Evolutionary conservation across 805 yeast genomes (phyloP).

Genomic region (Wickerhamiella australiensis): DNA sequence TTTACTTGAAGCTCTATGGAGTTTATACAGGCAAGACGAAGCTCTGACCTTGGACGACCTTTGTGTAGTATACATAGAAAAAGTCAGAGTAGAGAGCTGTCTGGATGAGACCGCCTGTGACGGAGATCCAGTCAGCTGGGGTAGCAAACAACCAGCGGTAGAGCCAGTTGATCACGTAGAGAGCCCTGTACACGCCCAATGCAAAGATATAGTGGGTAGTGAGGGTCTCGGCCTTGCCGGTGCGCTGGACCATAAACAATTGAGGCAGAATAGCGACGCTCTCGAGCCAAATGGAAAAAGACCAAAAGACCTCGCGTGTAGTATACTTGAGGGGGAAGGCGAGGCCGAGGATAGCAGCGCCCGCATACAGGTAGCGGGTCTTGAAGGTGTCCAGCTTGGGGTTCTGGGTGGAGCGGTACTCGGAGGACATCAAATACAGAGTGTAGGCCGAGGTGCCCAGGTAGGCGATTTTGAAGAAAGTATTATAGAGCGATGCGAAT

Average conservation of each 20-base stretch:
- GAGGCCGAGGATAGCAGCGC: slow-evolving; percentile 43
- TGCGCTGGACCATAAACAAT: slow-evolving; percentile 73
- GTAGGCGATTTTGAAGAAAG: slow-evolving; percentile 71
- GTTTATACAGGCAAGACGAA: slow-evolving; percentile 49
- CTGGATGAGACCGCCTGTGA: slow-evolving; percentile 74
- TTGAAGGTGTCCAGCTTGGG: slow-evolving; percentile 65
- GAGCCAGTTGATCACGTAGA: slow-evolving; percentile 91
- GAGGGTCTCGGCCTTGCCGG: slow-evolving; percentile 77
- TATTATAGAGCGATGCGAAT: slow-evolving; percentile 50
- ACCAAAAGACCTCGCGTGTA: slow-evolving; percentile 53
- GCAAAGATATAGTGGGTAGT: slow-evolving; percentile 92
- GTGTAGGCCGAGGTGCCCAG: slow-evolving; percentile 64
- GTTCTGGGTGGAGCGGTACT: slow-evolving; percentile 45
- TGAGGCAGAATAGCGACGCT: slow-evolving; percentile 88
- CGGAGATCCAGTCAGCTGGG: slow-evolving; percentile 56
- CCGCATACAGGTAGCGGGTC: slow-evolving; percentile 54
- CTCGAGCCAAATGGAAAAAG: slow-evolving; percentile 87
- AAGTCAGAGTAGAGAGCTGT: slow-evolving; percentile 86
- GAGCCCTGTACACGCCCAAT: slow-evolving; percentile 75
- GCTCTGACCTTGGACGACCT: slow-evolving; percentile 65
- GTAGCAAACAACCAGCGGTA: slow-evolving; percentile 52
- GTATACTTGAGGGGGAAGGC: slow-evolving; percentile 57
- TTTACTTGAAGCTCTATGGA: background rate
- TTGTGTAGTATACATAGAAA: slow-evolving; percentile 76
- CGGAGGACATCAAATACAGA: slow-evolving; percentile 52